A percentile compares a stretch with the other conserved stretches of the same genome.
Evolutionary conservation across 2,329 filamentous ascomycete species (phyloP).

Genomic region (Colletotrichum orchidophilum): DNA sequence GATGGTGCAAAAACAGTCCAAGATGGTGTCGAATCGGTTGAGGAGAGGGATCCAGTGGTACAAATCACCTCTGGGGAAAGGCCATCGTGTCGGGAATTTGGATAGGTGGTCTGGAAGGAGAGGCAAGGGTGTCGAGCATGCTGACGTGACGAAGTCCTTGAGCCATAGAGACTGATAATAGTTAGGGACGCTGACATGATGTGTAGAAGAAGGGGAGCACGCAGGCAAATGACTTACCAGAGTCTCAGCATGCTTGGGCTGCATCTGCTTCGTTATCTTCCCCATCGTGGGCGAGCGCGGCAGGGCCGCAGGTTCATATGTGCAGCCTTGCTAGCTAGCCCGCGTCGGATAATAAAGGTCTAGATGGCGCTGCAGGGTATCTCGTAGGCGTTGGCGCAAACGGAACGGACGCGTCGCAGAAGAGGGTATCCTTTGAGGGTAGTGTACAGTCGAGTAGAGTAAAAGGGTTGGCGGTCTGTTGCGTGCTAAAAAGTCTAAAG

Average conservation of each 20-base stretch:
- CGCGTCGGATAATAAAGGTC: conserved; percentile 1
- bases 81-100: conserved; percentile 89
- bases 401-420: conserved; percentile 13
- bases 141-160: conserved; percentile 78
- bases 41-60: conserved; percentile 98
- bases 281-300: conserved; percentile 71
- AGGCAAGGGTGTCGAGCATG: conserved; percentile 75
- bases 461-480: background rate
- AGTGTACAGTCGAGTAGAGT: background rate
- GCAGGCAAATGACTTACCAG: conserved; percentile 58
- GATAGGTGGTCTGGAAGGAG: conserved; percentile 80
- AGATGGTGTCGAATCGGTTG: conserved; percentile 90
- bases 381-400: conserved; percentile 20
- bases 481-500: background rate
- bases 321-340: conserved; percentile 34
- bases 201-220: background rate
- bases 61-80: conserved; percentile 92
- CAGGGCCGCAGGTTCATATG: conserved; percentile 61
- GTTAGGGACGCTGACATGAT: conserved; percentile 28
- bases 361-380: conserved; percentile 24
- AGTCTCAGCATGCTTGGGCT: conserved; percentile 73
- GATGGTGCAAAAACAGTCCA: conserved; percentile 81
- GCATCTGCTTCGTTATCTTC: conserved; percentile 74
- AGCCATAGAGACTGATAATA: conserved; percentile 82
- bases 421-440: background rate